These are phyloP conservation scores for Euphrasia arctica DNA, from an alignment of 305 asterid genomes.

Conservation along the genomic window DNA sequence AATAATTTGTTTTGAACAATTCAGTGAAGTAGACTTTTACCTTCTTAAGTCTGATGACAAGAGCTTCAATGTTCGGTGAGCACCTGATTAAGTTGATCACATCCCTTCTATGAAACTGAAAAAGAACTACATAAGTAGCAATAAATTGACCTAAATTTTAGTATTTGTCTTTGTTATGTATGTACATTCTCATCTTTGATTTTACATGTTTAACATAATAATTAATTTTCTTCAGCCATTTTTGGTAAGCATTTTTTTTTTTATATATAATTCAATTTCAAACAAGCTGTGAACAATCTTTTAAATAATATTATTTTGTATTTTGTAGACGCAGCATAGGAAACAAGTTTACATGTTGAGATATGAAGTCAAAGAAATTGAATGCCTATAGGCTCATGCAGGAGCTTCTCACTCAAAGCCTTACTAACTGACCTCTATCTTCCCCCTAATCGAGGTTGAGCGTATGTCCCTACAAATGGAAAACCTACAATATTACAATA, in stretches of 20 bases:
- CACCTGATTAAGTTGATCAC: conserved; percentile 20
- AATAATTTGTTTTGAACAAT: neutral
- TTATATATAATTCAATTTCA: too few relatives aligned
- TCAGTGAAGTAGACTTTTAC: conserved; percentile 15
- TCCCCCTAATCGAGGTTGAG: too few relatives aligned
- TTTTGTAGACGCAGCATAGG: neutral
- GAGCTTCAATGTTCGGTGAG: conserved; percentile 22
- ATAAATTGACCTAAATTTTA: neutral
- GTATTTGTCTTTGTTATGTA: too few relatives aligned
- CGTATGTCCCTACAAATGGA: too few relatives aligned
- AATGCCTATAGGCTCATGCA: too few relatives aligned
- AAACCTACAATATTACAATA: too few relatives aligned
- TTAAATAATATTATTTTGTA: neutral
- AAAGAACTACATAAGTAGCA: conserved; percentile 14
- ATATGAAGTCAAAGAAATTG: neutral
- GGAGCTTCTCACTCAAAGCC: too few relatives aligned
- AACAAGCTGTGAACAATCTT: neutral
- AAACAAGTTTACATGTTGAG: neutral
- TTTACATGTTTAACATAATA: too few relatives aligned
- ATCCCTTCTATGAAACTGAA: conserved; percentile 20
- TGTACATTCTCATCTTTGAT: too few relatives aligned
- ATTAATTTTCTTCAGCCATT: too few relatives aligned
- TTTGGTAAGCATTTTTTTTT: too few relatives aligned
- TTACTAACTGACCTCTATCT: too few relatives aligned
- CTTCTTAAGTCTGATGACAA: conserved; percentile 25